These are phyloP conservation scores for Glaciozyma antarctica DNA, from an alignment of 768 basidiomycete species.

Conservation along the genomic window DNA sequence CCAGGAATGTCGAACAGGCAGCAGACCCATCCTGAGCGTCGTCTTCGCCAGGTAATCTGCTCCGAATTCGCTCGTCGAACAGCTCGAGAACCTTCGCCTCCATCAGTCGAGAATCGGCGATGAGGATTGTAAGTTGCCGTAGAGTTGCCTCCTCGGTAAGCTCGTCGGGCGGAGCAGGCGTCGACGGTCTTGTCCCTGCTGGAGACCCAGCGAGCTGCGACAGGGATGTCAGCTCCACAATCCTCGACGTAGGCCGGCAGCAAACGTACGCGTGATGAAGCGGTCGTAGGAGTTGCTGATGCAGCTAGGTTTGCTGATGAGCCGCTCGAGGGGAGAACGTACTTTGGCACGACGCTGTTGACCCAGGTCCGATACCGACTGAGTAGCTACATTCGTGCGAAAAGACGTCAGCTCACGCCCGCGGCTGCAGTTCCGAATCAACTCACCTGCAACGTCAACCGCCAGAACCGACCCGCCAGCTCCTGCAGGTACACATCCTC, in stretches of 20 bases:
- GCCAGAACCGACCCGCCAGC: conserved; percentile 78
- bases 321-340: conserved; percentile 20
- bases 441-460: conserved; percentile 72
- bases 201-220: conserved; percentile 5
- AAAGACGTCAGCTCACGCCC: not conserved
- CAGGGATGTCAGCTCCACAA: no score
- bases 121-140: conserved; percentile 25
- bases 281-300: not conserved
- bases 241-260: no score
- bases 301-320: conserved; percentile 14
- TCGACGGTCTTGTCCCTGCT: not conserved
- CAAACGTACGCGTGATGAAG: no score
- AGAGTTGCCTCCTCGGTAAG: conserved; percentile 21
- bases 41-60: conserved; percentile 1
- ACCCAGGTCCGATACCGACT: conserved; percentile 74
- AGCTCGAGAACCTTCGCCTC: conserved; percentile 16
- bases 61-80: conserved; percentile 26
- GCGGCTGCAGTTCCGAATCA: no score
- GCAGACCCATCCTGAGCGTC: not conserved
- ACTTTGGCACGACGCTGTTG: conserved; percentile 46
- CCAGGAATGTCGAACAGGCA: not conserved
- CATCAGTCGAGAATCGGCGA: conserved; percentile 27
- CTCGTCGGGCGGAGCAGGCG: conserved; percentile 5
- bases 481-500: conserved; percentile 75
- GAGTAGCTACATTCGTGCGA: conserved; percentile 50